A percentile compares a stretch with the other conserved stretches of the same genome.
Evolutionary conservation across 78 protist genomes (phyloP).

Genomic region (Dictyostelium intermedium): DNA sequence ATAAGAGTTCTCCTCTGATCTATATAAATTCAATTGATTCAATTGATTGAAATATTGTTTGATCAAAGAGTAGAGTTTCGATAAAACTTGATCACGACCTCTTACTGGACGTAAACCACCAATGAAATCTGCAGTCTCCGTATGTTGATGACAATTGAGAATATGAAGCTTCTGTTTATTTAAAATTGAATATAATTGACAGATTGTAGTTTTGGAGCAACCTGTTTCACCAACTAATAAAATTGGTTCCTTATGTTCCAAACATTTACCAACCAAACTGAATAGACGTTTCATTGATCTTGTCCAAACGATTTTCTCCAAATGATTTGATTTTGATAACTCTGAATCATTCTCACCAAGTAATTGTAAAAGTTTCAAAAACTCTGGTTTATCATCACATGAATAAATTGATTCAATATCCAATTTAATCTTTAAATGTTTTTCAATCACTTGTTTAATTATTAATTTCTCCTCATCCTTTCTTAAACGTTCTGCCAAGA

Average conservation of each 20-base stretch:
- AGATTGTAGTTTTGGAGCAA: slow-evolving; percentile 97
- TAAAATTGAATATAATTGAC: slow-evolving; percentile 86
- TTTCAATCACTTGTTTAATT: slow-evolving; percentile 83
- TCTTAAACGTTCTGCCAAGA: slow-evolving; percentile 97
- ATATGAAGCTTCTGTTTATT: slow-evolving; percentile 77
- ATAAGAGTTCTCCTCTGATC: not conserved
- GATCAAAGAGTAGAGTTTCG: not conserved
- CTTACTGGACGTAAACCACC: slow-evolving; percentile 98
- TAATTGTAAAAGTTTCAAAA: slow-evolving; percentile 18
- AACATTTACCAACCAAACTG: slow-evolving; percentile 87
- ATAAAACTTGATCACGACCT: slow-evolving; percentile 66
- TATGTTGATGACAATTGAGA: slow-evolving; percentile 98
- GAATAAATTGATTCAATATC: slow-evolving; percentile 74
- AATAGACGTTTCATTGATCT: slow-evolving; percentile 86
- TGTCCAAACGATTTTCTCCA: slow-evolving; percentile 94
- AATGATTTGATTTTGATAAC: not conserved
- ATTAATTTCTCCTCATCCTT: slow-evolving; percentile 86
- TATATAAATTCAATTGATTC: not conserved
- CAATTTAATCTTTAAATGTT: slow-evolving; percentile 79
- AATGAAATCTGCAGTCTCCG: slow-evolving; percentile 98
- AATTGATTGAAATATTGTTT: not conserved
- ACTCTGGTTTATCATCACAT: slow-evolving; percentile 15
- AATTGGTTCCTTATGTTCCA: slow-evolving; percentile 93
- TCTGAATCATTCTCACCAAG: not conserved
- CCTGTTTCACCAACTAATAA: slow-evolving; percentile 99